Conservation (phyloP, 345 rosid species). For the Hevea brasiliensis region DNA sequence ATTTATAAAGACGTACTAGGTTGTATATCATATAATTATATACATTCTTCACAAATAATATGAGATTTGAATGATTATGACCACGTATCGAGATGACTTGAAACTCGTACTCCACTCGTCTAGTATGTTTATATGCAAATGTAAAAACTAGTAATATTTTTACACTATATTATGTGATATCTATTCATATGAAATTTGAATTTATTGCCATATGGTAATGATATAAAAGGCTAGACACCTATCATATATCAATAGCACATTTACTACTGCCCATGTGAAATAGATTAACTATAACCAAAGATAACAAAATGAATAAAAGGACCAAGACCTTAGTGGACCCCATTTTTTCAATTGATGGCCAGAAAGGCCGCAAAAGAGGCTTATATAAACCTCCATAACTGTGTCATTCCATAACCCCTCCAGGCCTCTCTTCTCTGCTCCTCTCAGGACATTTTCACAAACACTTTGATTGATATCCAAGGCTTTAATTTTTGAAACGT, state of each 20-base stretch:
- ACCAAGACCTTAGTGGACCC: slow-evolving; percentile 27
- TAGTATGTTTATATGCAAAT: neutral
- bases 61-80: too few species aligned
- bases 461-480: slow-evolving; percentile 2
- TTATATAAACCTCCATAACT: slow-evolving; percentile 29
- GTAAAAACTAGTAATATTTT: neutral
- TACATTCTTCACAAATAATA: too few species aligned
- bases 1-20: too few species aligned
- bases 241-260: neutral
- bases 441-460: slow-evolving; percentile 26
- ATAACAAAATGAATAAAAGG: neutral
- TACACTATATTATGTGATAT: neutral
- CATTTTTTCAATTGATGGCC: slow-evolving; percentile 4
- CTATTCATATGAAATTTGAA: neutral
- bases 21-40: too few species aligned
- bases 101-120: neutral
- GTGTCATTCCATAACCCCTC: neutral
- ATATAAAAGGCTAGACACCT: neutral
- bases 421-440: slow-evolving; percentile 7
- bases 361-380: slow-evolving; percentile 39
- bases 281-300: neutral
- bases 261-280: neutral
- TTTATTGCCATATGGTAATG: neutral
- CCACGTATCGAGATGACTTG: too few species aligned
- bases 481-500: slow-evolving; percentile 2